These are phyloP conservation scores for Erysimum cheiranthoides DNA, from an alignment of 345 rosid genomes.

Conservation along the genomic window DNA sequence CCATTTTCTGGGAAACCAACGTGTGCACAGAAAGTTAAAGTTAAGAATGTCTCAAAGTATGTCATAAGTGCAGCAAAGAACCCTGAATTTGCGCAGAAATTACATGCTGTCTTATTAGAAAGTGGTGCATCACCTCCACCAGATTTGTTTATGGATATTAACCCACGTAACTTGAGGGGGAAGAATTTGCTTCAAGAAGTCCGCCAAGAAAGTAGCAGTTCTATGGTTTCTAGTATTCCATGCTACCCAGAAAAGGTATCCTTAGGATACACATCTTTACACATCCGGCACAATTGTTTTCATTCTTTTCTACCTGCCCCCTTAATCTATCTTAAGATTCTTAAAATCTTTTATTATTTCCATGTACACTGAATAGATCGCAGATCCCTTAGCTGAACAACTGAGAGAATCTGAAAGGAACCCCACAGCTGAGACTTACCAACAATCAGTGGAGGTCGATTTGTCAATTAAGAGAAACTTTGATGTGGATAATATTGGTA, in stretches of 20 bases:
- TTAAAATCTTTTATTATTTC: slow-evolving; percentile 30
- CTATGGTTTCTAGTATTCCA: slow-evolving; percentile 40
- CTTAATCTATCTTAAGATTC: slow-evolving; percentile 13
- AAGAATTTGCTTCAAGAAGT: slow-evolving; percentile 47
- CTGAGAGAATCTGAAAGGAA: slow-evolving; percentile 51
- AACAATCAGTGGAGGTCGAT: slow-evolving; percentile 47
- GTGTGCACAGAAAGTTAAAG: slow-evolving; percentile 77
- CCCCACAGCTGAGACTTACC: slow-evolving; percentile 50
- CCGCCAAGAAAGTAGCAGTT: slow-evolving; percentile 41
- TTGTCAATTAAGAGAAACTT: slow-evolving; percentile 32
- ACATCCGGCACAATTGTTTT: slow-evolving; percentile 28
- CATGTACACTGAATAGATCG: slow-evolving; percentile 43
- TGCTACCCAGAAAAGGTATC: slow-evolving; percentile 45
- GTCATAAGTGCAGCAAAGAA: slow-evolving; percentile 93
- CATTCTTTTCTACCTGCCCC: not conserved
- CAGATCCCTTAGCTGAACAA: slow-evolving; percentile 45
- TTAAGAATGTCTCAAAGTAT: slow-evolving; percentile 82
- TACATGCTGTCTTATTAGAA: slow-evolving; percentile 86
- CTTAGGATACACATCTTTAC: slow-evolving; percentile 40
- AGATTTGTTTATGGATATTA: slow-evolving; percentile 71
- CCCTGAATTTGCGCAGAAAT: slow-evolving; percentile 89
- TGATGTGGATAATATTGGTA: slow-evolving; percentile 40
- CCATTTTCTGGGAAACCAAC: slow-evolving; percentile 56
- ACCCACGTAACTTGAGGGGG: slow-evolving; percentile 55
- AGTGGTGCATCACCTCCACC: slow-evolving; percentile 94